These are phyloP conservation scores for Mycena belliarum DNA, from an alignment of 768 basidiomycete species.

Conservation along the genomic window DNA sequence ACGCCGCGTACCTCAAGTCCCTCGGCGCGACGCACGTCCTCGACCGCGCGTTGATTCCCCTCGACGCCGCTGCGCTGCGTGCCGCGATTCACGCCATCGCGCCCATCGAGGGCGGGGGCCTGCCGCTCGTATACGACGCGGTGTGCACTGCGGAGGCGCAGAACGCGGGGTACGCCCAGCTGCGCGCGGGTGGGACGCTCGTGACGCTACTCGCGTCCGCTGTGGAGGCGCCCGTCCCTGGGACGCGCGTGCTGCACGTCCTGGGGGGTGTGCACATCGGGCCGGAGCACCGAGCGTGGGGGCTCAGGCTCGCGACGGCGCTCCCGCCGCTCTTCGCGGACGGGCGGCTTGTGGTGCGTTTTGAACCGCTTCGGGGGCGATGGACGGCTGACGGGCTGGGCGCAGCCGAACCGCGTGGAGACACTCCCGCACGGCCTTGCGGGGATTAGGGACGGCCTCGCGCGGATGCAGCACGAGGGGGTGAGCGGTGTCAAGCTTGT, in stretches of 20 bases:
- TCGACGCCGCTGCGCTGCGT: neutral
- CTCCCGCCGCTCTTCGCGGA: too few species aligned
- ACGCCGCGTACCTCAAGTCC: slow-evolving; percentile 23
- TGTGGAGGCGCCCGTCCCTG: neutral
- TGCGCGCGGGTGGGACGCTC: slow-evolving; percentile 24
- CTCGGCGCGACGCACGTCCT: slow-evolving; percentile 32
- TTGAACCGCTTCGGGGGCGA: too few species aligned
- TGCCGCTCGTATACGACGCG: neutral
- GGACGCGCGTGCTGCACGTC: neutral
- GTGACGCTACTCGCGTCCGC: neutral
- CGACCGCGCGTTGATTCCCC: neutral
- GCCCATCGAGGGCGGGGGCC: neutral
- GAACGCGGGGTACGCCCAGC: slow-evolving; percentile 18
- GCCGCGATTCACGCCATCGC: neutral
- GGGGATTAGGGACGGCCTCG: slow-evolving; percentile 27
- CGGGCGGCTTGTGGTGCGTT: too few species aligned
- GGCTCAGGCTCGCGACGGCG: neutral
- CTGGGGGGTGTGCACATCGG: neutral
- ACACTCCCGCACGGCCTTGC: slow-evolving; percentile 25
- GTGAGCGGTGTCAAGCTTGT: slow-evolving; percentile 31
- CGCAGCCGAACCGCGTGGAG: too few species aligned
- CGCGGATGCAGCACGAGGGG: slow-evolving; percentile 19
- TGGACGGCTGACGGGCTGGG: too few species aligned
- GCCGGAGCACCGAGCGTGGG: neutral
- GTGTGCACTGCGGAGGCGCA: neutral